Conservation (phyloP, 768 basidiomycete species). For the Kwoniella dejecticola region DNA sequence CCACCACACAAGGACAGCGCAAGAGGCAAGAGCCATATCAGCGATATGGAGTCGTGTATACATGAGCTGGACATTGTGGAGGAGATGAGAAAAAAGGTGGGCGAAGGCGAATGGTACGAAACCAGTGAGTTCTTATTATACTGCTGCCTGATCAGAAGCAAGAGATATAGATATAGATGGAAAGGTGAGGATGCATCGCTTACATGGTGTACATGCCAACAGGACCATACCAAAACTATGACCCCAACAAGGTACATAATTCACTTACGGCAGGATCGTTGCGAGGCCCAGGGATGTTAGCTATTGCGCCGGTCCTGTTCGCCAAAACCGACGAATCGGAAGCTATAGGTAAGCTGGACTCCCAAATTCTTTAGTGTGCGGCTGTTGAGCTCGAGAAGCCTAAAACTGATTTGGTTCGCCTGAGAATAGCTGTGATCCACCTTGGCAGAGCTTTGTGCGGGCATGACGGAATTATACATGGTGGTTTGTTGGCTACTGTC, state of each 20-base stretch:
- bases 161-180: not conserved
- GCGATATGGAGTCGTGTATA: slow-evolving; percentile 67
- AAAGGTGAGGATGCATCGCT: no score
- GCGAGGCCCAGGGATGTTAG: slow-evolving; percentile 83
- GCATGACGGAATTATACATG: slow-evolving; percentile 90
- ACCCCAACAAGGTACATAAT: slow-evolving; percentile 75
- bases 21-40: slow-evolving; percentile 64
- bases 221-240: slow-evolving; percentile 70
- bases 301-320: slow-evolving; percentile 75
- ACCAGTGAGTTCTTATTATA: slow-evolving; percentile 43
- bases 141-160: no score
- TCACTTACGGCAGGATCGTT: slow-evolving; percentile 80
- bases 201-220: not conserved
- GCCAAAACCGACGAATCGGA: slow-evolving; percentile 74
- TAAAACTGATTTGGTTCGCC: slow-evolving; percentile 62
- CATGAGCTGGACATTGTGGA: slow-evolving; percentile 67
- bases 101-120: slow-evolving; percentile 51
- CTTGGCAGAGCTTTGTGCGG: slow-evolving; percentile 83
- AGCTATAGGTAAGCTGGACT: slow-evolving; percentile 57
- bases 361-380: no score
- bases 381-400: no score
- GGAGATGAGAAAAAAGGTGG: slow-evolving; percentile 58
- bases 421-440: slow-evolving; percentile 65
- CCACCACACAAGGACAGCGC: slow-evolving; percentile 66
- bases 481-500: slow-evolving; percentile 84